Evolutionary conservation across 2,329 filamentous ascomycete species (phyloP), one percentile per base, ranked within the genome.

Genomic region (Exophiala xenobiotica): DNA sequence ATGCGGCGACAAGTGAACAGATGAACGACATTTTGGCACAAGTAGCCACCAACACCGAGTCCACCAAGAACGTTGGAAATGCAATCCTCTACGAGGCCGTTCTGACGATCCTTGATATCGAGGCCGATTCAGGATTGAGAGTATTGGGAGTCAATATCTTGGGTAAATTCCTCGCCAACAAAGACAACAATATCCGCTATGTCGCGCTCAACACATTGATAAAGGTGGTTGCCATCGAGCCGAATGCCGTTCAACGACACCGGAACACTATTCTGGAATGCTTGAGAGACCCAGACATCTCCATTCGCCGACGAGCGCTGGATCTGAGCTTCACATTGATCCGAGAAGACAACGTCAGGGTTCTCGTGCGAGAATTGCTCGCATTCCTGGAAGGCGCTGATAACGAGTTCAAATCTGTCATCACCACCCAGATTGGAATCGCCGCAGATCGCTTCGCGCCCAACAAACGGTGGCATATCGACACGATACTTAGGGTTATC

Each of bases 171-270:
- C 74, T 99, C 56, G 86, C 91, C n/a, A 99, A 99, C 75, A 86
- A 92, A 63, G 93, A 99, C 72, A 99, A 99, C 78, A 99, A 99
- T 68, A 99, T 99, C 64, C 87, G 93, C 70, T 99, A 99, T 66
- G 93, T 99, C 45, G 93, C 93, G 14, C 78, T 99, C 45, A 99
- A 99, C 71, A 99, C 93, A 0, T 77, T 99, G 43, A 95, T 96
- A 74, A 97, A 96, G 72, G 93, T 99, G 14, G 93, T 99, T 40
- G 93, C 93, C 3, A 91, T 99, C 42, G 93, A 99, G 68, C 93
- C 93, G 11, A 97, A 97, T 67, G 93, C 93, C 3, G 93, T 99
- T 1, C 93, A 99, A 70, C 81, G 93, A 67, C 93, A 99, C 70
- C 84, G 95, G 49, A 99, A 97, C 74, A 99, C 93, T 1, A 97